Evolutionary conservation across 371 early-diverging fungal genomes (phyloP).

Genomic region (Rhizomucor pusillus): DNA sequence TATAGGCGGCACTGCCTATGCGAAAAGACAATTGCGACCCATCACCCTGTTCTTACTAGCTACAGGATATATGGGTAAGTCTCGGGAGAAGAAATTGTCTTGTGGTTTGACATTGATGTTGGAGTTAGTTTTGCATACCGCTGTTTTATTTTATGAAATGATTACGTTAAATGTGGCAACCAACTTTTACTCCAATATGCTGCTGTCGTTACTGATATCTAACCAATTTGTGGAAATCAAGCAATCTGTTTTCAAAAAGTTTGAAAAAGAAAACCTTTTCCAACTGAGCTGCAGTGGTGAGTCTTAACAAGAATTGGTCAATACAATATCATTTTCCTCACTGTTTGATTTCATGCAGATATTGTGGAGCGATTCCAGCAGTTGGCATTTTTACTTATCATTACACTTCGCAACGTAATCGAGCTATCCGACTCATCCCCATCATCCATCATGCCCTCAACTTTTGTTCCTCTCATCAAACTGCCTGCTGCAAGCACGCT

Average conservation of each 20-base stretch:
- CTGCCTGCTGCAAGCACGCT: slow-evolving; percentile 55
- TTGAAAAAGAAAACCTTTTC: slow-evolving; percentile 95
- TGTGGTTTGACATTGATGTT: too few relatives aligned
- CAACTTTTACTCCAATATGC: slow-evolving; percentile 91
- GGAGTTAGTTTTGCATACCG: slow-evolving; percentile 68
- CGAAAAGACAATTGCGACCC: slow-evolving; percentile 51
- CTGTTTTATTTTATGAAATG: slow-evolving; percentile 93
- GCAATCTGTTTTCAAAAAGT: slow-evolving; percentile 92
- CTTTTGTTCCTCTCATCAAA: slow-evolving; percentile 59
- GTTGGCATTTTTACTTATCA: slow-evolving; percentile 80
- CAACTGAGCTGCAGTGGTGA: slow-evolving; percentile 87
- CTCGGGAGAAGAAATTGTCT: background rate
- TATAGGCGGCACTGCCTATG: slow-evolving; percentile 24
- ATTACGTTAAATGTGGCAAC: slow-evolving; percentile 95
- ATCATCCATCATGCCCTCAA: slow-evolving; percentile 62
- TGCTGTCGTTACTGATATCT: slow-evolving; percentile 88
- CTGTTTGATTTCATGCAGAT: slow-evolving; percentile 55
- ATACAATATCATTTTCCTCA: background rate
- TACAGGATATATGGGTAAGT: slow-evolving; percentile 73
- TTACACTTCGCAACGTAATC: slow-evolving; percentile 84
- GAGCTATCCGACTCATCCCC: slow-evolving; percentile 79
- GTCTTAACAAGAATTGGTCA: background rate
- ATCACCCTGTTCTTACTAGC: slow-evolving; percentile 71
- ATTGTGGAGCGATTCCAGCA: slow-evolving; percentile 96
- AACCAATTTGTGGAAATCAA: slow-evolving; percentile 99